A percentile compares a stretch with the other conserved stretches of the same genome.
These are phyloP conservation scores for Vaccinium darrowii DNA, from an alignment of 148 eudicot genomes.

Conservation along the genomic window DNA sequence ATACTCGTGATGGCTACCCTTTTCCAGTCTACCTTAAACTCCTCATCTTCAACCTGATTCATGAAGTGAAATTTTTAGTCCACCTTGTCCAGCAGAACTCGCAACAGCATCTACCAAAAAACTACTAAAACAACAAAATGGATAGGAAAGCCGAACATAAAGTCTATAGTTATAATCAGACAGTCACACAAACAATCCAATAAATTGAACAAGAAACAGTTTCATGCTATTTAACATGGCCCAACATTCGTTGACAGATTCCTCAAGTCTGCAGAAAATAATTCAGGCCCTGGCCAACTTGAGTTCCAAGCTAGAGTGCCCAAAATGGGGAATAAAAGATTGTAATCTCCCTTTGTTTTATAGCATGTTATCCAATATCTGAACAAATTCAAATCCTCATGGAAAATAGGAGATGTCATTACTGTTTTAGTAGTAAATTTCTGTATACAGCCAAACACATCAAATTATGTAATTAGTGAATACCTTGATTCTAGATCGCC, in stretches of 20 bases:
- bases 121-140: not conserved
- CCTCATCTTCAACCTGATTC: constrained; percentile 43
- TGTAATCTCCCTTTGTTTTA: not conserved
- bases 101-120: not conserved
- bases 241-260: not conserved
- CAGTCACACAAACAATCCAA: not conserved
- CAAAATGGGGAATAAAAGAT: not conserved
- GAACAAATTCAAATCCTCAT: not conserved
- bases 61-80: not conserved
- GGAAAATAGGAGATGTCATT: not conserved
- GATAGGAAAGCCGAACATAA: not conserved
- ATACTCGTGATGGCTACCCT: constrained; percentile 82
- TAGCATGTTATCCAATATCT: not conserved
- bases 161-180: not conserved
- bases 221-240: not conserved
- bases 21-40: constrained; percentile 69
- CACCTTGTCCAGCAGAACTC: not conserved
- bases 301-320: not conserved
- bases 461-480: not conserved
- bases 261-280: not conserved
- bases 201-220: not conserved
- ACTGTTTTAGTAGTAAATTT: not conserved
- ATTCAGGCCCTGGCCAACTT: not conserved
- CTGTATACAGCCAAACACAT: not conserved
- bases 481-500: not conserved